Percentiles rank a stretch among this genome's conserved stretches.
phyloP scores from a whole-genome alignment of 2,329 filamentous ascomycete species.

The Drechslera avenae region DNA sequence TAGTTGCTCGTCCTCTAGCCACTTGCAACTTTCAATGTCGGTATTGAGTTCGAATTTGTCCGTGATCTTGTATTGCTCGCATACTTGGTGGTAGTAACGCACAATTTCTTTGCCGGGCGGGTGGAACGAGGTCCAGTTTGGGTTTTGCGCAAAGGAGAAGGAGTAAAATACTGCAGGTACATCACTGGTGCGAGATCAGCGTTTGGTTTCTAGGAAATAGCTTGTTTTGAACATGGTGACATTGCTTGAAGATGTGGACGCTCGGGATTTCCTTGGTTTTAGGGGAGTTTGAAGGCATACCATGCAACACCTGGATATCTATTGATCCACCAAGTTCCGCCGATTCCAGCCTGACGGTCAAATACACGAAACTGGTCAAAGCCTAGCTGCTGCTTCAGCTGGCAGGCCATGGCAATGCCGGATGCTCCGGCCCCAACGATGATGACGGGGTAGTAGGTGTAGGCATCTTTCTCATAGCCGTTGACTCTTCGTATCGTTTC shows the following conservation, averaged over 20 bases:
- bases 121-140: conserved; percentile 57
- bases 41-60: conserved; percentile 65
- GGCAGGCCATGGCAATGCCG: conserved; percentile 65
- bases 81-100: conserved; percentile 60
- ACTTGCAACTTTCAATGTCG: conserved; percentile 58
- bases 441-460: conserved; percentile 55
- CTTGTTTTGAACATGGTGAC: no score
- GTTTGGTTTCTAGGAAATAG: not conserved
- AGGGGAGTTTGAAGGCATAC: conserved; percentile 13
- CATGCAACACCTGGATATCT: conserved; percentile 57
- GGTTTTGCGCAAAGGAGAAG: conserved; percentile 61
- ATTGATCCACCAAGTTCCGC: conserved; percentile 70
- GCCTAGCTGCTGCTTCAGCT: conserved; percentile 61
- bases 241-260: not conserved
- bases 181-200: conserved; percentile 30
- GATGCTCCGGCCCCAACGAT: conserved; percentile 68
- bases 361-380: conserved; percentile 66
- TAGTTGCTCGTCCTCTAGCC: conserved; percentile 59
- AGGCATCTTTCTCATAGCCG: conserved; percentile 47
- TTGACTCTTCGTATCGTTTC: conserved; percentile 47
- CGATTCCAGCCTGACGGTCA: conserved; percentile 62
- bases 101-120: conserved; percentile 58
- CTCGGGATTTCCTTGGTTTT: not conserved
- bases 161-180: conserved; percentile 62
- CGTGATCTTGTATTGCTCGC: conserved; percentile 57